Evolutionary conservation across 345 rosid species (phyloP).

Genomic region (Noccaea caerulescens): DNA sequence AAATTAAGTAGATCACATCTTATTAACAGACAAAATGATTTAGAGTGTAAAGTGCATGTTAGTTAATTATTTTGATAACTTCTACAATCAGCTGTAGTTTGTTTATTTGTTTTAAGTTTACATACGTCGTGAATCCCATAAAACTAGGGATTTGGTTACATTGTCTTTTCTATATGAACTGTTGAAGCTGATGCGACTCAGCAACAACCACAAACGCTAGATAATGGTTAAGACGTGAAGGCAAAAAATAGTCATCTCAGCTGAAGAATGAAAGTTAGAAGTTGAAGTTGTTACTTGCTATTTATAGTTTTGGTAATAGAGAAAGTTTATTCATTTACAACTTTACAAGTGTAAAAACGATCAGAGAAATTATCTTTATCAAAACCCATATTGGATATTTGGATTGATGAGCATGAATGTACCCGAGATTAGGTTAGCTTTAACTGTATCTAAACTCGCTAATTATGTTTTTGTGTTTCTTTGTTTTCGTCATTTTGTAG

Average conservation of each 20-base stretch:
- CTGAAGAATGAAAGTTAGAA: slow-evolving; percentile 4
- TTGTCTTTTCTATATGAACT: neutral
- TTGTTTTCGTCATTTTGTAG: too few species aligned
- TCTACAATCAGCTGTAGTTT: slow-evolving; percentile 23
- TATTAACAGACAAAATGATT: neutral
- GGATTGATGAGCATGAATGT: too few species aligned
- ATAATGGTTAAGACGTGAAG: neutral
- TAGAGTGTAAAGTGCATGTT: slow-evolving; percentile 13
- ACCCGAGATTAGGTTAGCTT: too few species aligned
- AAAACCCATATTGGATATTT: neutral
- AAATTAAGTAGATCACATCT: slow-evolving; percentile 1
- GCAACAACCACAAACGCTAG: neutral
- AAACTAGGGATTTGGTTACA: slow-evolving; percentile 20
- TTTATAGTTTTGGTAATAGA: neutral
- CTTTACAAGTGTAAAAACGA: neutral
- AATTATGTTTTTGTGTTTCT: too few species aligned
- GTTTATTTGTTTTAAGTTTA: neutral
- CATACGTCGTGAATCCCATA: slow-evolving; percentile 22
- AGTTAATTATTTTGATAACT: slow-evolving; percentile 17
- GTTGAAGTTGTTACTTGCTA: neutral
- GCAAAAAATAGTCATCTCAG: slow-evolving; percentile 1
- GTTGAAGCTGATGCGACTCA: neutral
- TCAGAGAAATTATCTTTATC: neutral
- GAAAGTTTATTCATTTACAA: neutral
- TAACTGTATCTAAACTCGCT: too few species aligned